These are phyloP conservation scores for Yamadazyma spencermartinsiae DNA, from an alignment of 1,139 yeast species.

Conservation along the genomic window DNA sequence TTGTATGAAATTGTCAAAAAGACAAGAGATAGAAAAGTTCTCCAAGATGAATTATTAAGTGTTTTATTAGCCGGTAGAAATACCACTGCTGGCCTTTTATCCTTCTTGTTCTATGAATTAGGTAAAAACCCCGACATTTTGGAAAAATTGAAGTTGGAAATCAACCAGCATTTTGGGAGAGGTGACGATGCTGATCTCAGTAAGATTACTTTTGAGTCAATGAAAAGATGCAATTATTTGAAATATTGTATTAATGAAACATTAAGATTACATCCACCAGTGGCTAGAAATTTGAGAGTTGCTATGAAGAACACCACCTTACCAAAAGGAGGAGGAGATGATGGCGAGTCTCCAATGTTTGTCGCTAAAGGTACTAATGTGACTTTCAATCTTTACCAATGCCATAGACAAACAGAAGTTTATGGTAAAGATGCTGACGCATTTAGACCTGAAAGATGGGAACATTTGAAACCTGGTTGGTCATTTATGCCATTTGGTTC, in stretches of 20 bases:
- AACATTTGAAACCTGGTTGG: conserved; percentile 32
- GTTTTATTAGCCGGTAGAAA: conserved; percentile 53
- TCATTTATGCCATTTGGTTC: conserved; percentile 47
- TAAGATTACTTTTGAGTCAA: conserved; percentile 41
- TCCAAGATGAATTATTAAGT: conserved; percentile 50
- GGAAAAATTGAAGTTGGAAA: conserved; percentile 32
- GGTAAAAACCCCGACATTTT: conserved; percentile 41
- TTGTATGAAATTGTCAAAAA: conserved; percentile 47
- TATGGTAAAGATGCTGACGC: conserved; percentile 50
- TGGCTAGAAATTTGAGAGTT: conserved; percentile 48
- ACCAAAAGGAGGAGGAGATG: conserved; percentile 55
- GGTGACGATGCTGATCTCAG: conserved; percentile 16
- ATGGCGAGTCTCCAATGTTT: conserved; percentile 42
- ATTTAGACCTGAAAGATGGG: conserved; percentile 55
- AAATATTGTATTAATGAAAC: conserved; percentile 50
- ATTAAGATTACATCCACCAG: conserved; percentile 54
- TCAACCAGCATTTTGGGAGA: conserved; percentile 29
- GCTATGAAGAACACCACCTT: conserved; percentile 33
- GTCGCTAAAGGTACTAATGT: conserved; percentile 44
- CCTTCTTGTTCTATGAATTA: conserved; percentile 43
- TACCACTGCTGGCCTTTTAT: conserved; percentile 52
- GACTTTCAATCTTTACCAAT: conserved; percentile 36
- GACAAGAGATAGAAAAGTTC: conserved; percentile 43
- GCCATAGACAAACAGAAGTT: conserved; percentile 38
- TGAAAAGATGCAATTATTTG: conserved; percentile 51